Conservation (phyloP, 805 yeast genomes). For the Ogataea pilisensis region DNA sequence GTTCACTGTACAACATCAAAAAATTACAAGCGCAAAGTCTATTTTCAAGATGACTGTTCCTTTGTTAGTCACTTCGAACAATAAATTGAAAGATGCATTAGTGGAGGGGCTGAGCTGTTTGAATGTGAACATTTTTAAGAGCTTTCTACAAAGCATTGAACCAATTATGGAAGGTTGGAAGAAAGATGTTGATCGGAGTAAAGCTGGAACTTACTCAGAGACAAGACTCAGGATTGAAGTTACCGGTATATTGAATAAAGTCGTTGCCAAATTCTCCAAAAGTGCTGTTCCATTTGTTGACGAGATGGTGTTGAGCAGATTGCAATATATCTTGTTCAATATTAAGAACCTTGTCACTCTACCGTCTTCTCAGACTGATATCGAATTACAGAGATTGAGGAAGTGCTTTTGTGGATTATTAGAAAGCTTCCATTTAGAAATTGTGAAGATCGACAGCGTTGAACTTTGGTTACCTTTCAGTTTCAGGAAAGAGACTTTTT, state of each 20-base stretch:
- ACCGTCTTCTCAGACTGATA: constrained; percentile 56
- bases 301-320: constrained; percentile 60
- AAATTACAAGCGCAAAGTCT: constrained; percentile 87
- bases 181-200: constrained; percentile 37
- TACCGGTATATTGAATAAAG: constrained; percentile 65
- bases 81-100: constrained; percentile 74
- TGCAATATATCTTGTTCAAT: constrained; percentile 58
- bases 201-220: constrained; percentile 20
- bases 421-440: constrained; percentile 65
- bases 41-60: constrained; percentile 87
- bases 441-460: constrained; percentile 39
- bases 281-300: constrained; percentile 53
- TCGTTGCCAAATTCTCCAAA: constrained; percentile 60
- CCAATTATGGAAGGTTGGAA: constrained; percentile 54
- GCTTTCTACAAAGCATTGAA: constrained; percentile 74
- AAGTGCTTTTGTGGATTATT: constrained; percentile 80
- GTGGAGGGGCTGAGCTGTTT: constrained; percentile 87
- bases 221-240: constrained; percentile 60
- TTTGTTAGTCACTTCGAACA: constrained; percentile 63
- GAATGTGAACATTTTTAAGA: constrained; percentile 82
- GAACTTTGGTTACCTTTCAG: constrained; percentile 76
- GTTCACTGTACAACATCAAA: constrained; percentile 81
- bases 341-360: constrained; percentile 52
- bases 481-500: constrained; percentile 78
- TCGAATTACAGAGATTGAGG: constrained; percentile 71